phyloP scores from a whole-genome alignment of 2,329 filamentous ascomycete species.

The Aspergillus alliaceus region DNA sequence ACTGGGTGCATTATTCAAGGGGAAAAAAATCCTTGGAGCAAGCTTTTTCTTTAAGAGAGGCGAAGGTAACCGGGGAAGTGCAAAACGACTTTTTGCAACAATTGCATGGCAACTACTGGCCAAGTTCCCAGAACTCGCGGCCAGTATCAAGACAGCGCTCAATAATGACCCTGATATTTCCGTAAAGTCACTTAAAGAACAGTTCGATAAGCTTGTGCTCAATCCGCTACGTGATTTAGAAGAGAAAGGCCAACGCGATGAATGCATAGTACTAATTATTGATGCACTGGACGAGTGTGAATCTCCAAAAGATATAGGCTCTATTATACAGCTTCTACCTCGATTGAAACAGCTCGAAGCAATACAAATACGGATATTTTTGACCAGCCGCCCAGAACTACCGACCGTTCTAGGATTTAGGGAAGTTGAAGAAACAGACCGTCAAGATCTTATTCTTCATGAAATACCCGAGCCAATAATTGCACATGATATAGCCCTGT shows the following conservation, averaged over 20 bases:
- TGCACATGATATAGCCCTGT: conserved; percentile 24
- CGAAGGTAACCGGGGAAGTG: conserved; percentile 38
- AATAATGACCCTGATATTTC: conserved; percentile 26
- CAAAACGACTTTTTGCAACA: conserved; percentile 42
- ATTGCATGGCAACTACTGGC: conserved; percentile 31
- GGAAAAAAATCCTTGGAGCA: conserved; percentile 29
- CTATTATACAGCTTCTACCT: conserved; percentile 26
- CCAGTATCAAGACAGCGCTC: conserved; percentile 20
- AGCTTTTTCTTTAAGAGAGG: conserved; percentile 26
- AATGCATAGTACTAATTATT: conserved; percentile 25
- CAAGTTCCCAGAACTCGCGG: conserved; percentile 26
- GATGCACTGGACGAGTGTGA: conserved; percentile 32
- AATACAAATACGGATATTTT: conserved; percentile 23
- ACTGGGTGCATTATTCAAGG: not conserved
- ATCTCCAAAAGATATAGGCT: conserved; percentile 16
- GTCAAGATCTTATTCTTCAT: conserved; percentile 26
- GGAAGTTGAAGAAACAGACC: conserved; percentile 8
- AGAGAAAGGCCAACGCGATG: too few relatives aligned
- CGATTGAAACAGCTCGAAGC: conserved; percentile 9
- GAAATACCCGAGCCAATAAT: conserved; percentile 22
- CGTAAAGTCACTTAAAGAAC: conserved; percentile 23
- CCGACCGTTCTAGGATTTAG: conserved; percentile 24
- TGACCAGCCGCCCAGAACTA: conserved; percentile 32
- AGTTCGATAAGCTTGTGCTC: conserved; percentile 30
- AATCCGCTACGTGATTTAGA: conserved; percentile 1